These are phyloP conservation scores for Cryphonectria radicalis DNA, from an alignment of 2,329 filamentous ascomycete genomes.

Conservation along the genomic window DNA sequence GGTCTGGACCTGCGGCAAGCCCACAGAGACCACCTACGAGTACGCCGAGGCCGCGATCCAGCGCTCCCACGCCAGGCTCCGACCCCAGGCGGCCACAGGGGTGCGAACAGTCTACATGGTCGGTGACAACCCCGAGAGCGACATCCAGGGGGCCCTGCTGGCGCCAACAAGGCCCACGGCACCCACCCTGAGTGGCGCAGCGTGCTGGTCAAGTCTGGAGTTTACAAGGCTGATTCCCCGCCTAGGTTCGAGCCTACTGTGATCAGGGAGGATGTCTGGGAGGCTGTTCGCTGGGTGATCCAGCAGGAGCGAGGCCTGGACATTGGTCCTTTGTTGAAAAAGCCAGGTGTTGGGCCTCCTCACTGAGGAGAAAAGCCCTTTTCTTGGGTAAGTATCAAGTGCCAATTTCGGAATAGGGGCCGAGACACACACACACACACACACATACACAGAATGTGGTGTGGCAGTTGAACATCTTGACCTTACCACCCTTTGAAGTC, in stretches of 20 bases:
- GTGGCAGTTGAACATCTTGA: neutral
- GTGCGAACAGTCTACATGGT: constrained; percentile 71
- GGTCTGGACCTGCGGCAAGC: constrained; percentile 69
- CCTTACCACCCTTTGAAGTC: neutral
- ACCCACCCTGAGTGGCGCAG: constrained; percentile 64
- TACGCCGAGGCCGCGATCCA: constrained; percentile 66
- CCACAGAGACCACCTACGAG: constrained; percentile 63
- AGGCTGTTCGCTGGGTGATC: constrained; percentile 65
- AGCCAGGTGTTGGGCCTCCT: neutral
- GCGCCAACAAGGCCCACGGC: constrained; percentile 30
- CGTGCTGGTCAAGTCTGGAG: constrained; percentile 70
- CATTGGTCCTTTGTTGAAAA: neutral
- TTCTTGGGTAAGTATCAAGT: neutral
- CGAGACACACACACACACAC: neutral
- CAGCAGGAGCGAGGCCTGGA: constrained; percentile 17
- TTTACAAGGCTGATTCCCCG: constrained; percentile 50
- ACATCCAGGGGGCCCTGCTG: constrained; percentile 65
- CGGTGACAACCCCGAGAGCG: constrained; percentile 69
- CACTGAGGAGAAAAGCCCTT: neutral
- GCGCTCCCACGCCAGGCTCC: constrained; percentile 33
- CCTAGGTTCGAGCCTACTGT: constrained; percentile 60
- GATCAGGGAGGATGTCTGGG: constrained; percentile 63
- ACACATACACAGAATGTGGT: neutral
- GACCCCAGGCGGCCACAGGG: constrained; percentile 32
- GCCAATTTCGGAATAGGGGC: neutral